Base-by-base conservation (phyloP, 352 stramenopile genomes). In the Globisporangium uncinulatum region DNA sequence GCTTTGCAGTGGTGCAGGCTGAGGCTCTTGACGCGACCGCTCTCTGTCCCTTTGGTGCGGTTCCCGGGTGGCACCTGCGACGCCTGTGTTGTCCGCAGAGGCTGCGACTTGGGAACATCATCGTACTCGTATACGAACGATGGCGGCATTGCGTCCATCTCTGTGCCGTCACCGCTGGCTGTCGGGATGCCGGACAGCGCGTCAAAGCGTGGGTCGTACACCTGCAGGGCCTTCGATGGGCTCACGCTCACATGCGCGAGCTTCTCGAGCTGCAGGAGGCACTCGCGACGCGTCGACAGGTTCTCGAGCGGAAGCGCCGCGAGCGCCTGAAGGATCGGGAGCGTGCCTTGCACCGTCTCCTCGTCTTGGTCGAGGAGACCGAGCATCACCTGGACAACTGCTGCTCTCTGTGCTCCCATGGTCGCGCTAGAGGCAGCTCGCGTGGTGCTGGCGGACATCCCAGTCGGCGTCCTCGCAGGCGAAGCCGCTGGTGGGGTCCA, bases 341-440 rank as follows among this genome's bases (percentile, higher is more conserved):
- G 65, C n/a, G 73, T 64, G 34, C 71, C 67, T 58, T 74, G 46
- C 8, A 89, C 54, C 13, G 68, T 66, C 13, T 57, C 60, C 37
- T 86, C 61, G n/a, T 79, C 70, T n/a, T 80, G 75, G 43, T 89
- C 75, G 21, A 89, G 57, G 13, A 92, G 66, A 0, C 58, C 56
- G 24, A 89, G 57, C 42, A 89, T 74, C 2, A 68, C 50, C 20
- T 87, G 74, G 24, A 92, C 61, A 54, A 87, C 66, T n/a, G 73
- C 67, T 11, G 79, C 74, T 36, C 74, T 73, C 6, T 66, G 47
- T 29, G 59, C 66, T 45, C 11, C 15, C 24, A 43, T 24, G 42
- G 4, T 48, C 2, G 29, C 29, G 31, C 13, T n/a, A 29, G 32
- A 39, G 7, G 34, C 34, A 39, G 34, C 34, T 39, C 34, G 8